Evolutionary conservation across 208 protist species (phyloP).

Genomic region (Trypanosoma brucei): DNA sequence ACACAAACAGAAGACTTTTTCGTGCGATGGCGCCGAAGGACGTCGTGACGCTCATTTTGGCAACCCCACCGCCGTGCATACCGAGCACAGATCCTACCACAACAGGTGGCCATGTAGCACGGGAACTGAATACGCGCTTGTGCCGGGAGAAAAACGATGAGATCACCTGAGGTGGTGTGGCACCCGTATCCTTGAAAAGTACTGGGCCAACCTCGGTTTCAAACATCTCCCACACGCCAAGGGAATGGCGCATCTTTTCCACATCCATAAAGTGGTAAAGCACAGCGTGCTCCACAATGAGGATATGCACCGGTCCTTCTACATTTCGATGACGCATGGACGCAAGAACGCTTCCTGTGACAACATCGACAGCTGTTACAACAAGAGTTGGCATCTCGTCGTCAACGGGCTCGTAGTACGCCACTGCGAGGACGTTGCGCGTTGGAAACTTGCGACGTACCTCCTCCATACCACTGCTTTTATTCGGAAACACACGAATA

Average conservation of each 20-base stretch:
- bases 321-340: constrained; percentile 74
- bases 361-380: constrained; percentile 66
- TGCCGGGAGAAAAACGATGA: constrained; percentile 68
- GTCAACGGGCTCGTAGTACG: constrained; percentile 65
- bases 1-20: constrained; percentile 80
- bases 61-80: constrained; percentile 55
- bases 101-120: constrained; percentile 59
- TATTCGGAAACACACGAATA: constrained; percentile 76
- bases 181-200: constrained; percentile 52
- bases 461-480: constrained; percentile 56
- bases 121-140: constrained; percentile 72
- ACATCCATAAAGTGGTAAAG: constrained; percentile 87
- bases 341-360: constrained; percentile 80
- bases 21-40: constrained; percentile 68
- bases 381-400: constrained; percentile 65
- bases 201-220: constrained; percentile 49
- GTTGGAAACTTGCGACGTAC: constrained; percentile 81
- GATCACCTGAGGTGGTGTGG: constrained; percentile 64
- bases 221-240: constrained; percentile 88
- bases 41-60: constrained; percentile 71
- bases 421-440: constrained; percentile 74
- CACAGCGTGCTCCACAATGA: constrained; percentile 78
- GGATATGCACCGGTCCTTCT: constrained; percentile 66
- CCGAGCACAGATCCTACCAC: constrained; percentile 65
- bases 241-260: constrained; percentile 71